Base-by-base conservation (phyloP, 2,329 filamentous ascomycete species). In the Trichophyton simii region DNA sequence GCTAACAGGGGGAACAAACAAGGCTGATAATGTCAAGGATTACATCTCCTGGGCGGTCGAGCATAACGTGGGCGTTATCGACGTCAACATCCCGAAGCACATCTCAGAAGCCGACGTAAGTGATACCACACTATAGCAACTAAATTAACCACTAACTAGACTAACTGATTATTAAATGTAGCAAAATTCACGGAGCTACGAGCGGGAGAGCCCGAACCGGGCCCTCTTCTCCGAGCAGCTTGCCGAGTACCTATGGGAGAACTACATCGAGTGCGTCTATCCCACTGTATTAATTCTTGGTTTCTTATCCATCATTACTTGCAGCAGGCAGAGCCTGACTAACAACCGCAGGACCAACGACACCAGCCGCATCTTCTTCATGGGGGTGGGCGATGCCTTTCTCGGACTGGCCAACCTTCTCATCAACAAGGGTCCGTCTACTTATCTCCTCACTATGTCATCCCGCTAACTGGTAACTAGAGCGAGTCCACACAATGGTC, bases 201-300 rank as follows among this genome's bases (percentile, higher is more conserved):
- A 87, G 64, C 77, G 79, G 6, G 72, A 76, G 7, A 70, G 75
- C 63, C 75, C 66, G 66, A 75, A 70, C 60, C 82, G 83, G 72
- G 85, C 83, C 63, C 72, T 72, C 25, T 78, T 79, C 60, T 81
- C 80, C 0, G 84, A 87, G 64, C 86, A 92, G 63, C 77, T 96
- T 9, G 84, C 92, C 3, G 85, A 82, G 63, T 97, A 96, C 69
- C 78, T 99, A 13, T 99, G 94, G 94, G 91, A 96, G 68, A 99
- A 99, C 70, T 96, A 96, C 70, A 84, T 99, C 20, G 89, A 96
- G 78, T 83, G 73, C 67, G 78, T 25, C 15, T 8, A 28, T 15
- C 20, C 34, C 28, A 28, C 18, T 36, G 46, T 22, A 22, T 2
- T 22, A 22, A 22, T 22, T 3, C 22, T 18, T 18, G 22, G 22